Percentiles rank a stretch among this genome's conserved stretches.
Conservation (phyloP, 139 green algal genomes). For the Parachlorella kessleri region DNA sequence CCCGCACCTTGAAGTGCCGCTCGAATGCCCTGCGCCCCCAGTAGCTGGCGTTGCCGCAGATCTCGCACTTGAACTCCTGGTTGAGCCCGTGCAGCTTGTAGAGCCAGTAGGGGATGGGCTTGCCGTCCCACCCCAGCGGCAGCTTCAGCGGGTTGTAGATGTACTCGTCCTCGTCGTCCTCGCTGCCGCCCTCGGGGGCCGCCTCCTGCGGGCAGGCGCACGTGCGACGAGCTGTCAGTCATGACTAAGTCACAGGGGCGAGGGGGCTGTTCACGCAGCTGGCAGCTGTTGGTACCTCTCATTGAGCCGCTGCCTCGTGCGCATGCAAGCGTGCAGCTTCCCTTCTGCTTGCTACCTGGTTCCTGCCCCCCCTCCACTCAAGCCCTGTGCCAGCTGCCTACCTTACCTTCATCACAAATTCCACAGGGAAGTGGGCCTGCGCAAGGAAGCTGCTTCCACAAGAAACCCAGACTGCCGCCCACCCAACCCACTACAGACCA, state of each 20-base stretch:
- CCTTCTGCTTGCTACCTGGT: too few relatives aligned
- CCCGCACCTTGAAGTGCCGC: slow-evolving; percentile 87
- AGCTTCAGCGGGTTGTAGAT: slow-evolving; percentile 99
- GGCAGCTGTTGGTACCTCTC: too few relatives aligned
- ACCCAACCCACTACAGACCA: neutral
- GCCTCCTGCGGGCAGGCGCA: slow-evolving; percentile 33
- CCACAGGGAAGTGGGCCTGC: too few relatives aligned
- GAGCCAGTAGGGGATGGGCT: slow-evolving; percentile 99
- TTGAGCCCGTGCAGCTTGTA: slow-evolving; percentile 99
- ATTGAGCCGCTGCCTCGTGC: too few relatives aligned
- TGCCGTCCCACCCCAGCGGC: slow-evolving; percentile 98
- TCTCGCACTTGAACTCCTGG: slow-evolving; percentile 95
- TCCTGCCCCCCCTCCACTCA: too few relatives aligned
- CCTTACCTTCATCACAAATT: too few relatives aligned
- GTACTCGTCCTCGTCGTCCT: slow-evolving; percentile 88
- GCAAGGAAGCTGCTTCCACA: too few relatives aligned
- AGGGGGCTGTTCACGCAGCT: too few relatives aligned
- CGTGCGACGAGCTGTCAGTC: too few relatives aligned
- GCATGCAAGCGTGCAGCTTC: too few relatives aligned
- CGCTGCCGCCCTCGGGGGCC: slow-evolving; percentile 51
- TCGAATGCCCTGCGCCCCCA: slow-evolving; percentile 96
- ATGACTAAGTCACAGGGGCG: too few relatives aligned
- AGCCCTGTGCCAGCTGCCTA: too few relatives aligned
- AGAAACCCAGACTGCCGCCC: neutral
- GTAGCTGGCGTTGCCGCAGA: slow-evolving; percentile 95